Conservation (phyloP, 192 early-diverging fungal species). For the Backusella australiensis region DNA sequence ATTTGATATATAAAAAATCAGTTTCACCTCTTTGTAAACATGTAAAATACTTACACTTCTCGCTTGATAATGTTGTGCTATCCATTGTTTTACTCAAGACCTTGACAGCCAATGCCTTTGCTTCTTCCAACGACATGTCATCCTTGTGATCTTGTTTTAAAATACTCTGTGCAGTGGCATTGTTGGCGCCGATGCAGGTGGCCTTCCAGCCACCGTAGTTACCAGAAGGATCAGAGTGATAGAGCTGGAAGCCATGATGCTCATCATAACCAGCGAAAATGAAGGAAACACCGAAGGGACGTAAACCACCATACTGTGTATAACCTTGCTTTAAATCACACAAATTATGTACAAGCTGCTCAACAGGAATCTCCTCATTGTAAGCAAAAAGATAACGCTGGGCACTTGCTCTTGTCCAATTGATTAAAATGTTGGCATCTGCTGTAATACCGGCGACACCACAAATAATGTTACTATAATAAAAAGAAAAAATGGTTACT, state of each 20-base stretch:
- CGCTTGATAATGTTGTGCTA: conserved; percentile 82
- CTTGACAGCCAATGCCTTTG: conserved; percentile 88
- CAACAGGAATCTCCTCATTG: conserved; percentile 90
- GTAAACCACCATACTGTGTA: conserved; percentile 97
- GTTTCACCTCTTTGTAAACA: background rate
- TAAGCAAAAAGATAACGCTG: conserved; percentile 87
- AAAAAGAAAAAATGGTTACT: background rate
- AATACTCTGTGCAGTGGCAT: conserved; percentile 84
- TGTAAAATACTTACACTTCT: conserved; percentile 70
- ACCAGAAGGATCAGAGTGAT: conserved; percentile 97
- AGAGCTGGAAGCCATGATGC: conserved; percentile 92
- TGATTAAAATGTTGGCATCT: conserved; percentile 95
- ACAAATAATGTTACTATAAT: conserved; percentile 74
- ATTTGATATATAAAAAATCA: conserved; percentile 18
- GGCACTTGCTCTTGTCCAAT: conserved; percentile 82
- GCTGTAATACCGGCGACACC: conserved; percentile 96
- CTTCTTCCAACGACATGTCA: conserved; percentile 77
- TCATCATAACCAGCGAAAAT: conserved; percentile 94
- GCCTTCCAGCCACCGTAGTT: conserved; percentile 99
- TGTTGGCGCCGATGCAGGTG: conserved; percentile 96
- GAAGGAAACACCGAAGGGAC: conserved; percentile 98
- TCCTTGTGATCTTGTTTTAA: conserved; percentile 99
- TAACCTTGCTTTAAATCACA: conserved; percentile 99
- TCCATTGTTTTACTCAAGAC: conserved; percentile 98
- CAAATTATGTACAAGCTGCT: conserved; percentile 92